Percentiles rank a stretch among this genome's conserved stretches.
These are phyloP conservation scores for Megacollybia marginata DNA, from an alignment of 768 basidiomycete genomes.

Conservation along the genomic window DNA sequence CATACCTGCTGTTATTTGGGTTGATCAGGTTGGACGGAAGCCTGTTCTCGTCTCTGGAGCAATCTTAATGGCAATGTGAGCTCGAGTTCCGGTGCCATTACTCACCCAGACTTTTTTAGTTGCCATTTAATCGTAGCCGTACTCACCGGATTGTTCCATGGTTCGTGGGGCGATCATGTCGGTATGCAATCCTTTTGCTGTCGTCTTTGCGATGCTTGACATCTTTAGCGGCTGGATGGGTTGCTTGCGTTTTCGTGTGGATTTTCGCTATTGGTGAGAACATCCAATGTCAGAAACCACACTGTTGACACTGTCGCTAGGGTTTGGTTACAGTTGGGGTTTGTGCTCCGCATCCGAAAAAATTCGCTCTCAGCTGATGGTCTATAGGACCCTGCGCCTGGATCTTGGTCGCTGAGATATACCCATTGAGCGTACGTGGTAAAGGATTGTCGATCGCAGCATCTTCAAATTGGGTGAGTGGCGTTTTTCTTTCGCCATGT, in stretches of 20 bases:
- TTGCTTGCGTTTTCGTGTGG: conserved; percentile 64
- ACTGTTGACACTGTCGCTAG: conserved; percentile 14
- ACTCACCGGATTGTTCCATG: conserved; percentile 50
- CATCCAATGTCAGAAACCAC: neutral
- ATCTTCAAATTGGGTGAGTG: conserved; percentile 64
- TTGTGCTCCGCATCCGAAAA: conserved; percentile 2
- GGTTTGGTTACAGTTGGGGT: conserved; percentile 75
- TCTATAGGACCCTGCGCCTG: conserved; percentile 54
- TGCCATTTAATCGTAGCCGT: conserved; percentile 69
- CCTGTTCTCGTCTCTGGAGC: conserved; percentile 70
- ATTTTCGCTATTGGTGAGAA: conserved; percentile 57
- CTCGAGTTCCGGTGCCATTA: neutral
- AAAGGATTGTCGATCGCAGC: conserved; percentile 72
- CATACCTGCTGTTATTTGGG: conserved; percentile 76
- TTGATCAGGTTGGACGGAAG: conserved; percentile 70
- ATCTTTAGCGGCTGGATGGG: conserved; percentile 59
- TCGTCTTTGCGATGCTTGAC: neutral
- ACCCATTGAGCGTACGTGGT: conserved; percentile 64
- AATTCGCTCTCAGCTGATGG: neutral
- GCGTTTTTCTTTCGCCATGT: neutral
- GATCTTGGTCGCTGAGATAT: conserved; percentile 73
- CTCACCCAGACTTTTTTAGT: conserved; percentile 22
- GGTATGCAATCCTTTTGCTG: conserved; percentile 13
- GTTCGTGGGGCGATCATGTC: conserved; percentile 41
- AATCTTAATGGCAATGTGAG: conserved; percentile 60